phyloP scores from a whole-genome alignment of 1,284 basidiomycete species.

The Tetrapyrgos nigripes region DNA sequence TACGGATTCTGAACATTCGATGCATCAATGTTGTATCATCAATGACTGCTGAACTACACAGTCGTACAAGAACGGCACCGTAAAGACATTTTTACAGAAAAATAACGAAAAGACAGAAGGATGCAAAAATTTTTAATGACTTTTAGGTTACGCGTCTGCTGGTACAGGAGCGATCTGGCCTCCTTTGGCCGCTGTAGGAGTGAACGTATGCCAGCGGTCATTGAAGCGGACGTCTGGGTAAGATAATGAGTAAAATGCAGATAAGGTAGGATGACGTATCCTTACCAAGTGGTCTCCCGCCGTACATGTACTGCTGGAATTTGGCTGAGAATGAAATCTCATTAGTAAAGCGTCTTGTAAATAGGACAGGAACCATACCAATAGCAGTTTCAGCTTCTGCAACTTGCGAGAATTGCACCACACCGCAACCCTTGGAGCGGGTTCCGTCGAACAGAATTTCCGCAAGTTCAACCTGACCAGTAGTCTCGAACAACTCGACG shows the following conservation, averaged over 20 bases:
- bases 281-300: slow-evolving; percentile 85
- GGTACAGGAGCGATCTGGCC: slow-evolving; percentile 70
- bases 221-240: slow-evolving; percentile 86
- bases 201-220: slow-evolving; percentile 91
- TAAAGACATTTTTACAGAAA: not conserved
- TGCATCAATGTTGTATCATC: too few relatives aligned
- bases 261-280: slow-evolving; percentile 16
- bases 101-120: not conserved
- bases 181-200: slow-evolving; percentile 83
- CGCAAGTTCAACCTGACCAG: slow-evolving; percentile 91
- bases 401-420: slow-evolving; percentile 93
- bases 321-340: slow-evolving; percentile 62
- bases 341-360: slow-evolving; percentile 7
- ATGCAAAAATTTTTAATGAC: not conserved
- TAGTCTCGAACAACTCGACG: slow-evolving; percentile 98
- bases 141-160: slow-evolving; percentile 40
- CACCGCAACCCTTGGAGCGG: slow-evolving; percentile 91
- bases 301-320: slow-evolving; percentile 92
- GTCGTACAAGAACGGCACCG: too few relatives aligned
- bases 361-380: slow-evolving; percentile 48
- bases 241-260: slow-evolving; percentile 8
- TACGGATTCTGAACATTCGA: too few relatives aligned
- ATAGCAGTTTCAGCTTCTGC: slow-evolving; percentile 94
- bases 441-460: slow-evolving; percentile 93
- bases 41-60: too few relatives aligned